Base-by-base conservation (phyloP, 495 filamentous ascomycete genomes). In the Hypoxylon crocopeplum region DNA sequence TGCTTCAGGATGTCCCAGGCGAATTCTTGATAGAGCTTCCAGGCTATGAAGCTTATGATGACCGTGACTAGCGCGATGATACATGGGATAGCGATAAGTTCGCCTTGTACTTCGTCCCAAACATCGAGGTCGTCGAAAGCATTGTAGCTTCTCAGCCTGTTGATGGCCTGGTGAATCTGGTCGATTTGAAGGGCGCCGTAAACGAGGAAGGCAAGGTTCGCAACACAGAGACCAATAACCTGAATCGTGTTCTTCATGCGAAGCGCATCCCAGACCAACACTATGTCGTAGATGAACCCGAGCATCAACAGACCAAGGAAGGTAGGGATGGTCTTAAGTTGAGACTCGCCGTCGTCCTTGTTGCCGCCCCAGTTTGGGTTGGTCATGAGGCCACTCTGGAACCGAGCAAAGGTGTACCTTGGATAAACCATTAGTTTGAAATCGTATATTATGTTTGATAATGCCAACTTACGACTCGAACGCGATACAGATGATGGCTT, bases 1-100 rank as follows among this genome's bases (percentile, higher is more conserved):
- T 97, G 93, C 78, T 98, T 98, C 73, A 98, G 93, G 69, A 98
- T 98, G 40, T 92, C 95, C 94, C 94, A 98, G 2, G 94, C 93
- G 72, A 98, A 98, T 71, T 98, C 95, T 69, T 96, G 91, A 68
- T 98, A 98, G 7, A 98, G 80, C 75, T 96, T 95, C 86, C 92
- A 96, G 4, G 93, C 88, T 48, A 94, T 76, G 47, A 90, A 85
- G 15, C 80, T 79, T 78, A 98, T 84, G 40, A 86, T 66, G 16
- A 93, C 29, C 2, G 88, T 91, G 6, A 84, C 84, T 21, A 96
- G 72, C 1, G 83, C 90, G 56, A 98, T 89, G 51, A 98, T 82
- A 59, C 83, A 86, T 2, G 94, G 94, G 49, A 92, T 89, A 3
- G 94, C 88, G 60, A 97, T 86, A 37, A 98, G 77, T 59, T 88